These are phyloP conservation scores for Trichoderma semiorbis DNA, from an alignment of 2,329 filamentous ascomycete genomes.

Conservation along the genomic window DNA sequence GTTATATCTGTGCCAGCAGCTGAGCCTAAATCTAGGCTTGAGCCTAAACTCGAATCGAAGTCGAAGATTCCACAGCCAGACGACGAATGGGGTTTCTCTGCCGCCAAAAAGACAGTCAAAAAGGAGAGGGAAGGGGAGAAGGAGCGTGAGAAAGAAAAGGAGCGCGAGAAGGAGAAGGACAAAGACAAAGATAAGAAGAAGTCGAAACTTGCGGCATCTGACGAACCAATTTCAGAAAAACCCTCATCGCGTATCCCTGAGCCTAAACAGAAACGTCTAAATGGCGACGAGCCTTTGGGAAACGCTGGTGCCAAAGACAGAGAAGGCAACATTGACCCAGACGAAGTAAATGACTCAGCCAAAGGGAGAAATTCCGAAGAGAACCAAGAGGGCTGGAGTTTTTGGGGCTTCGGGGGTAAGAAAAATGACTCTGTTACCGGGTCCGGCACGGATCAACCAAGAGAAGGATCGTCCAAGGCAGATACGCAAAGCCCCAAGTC, in stretches of 20 bases:
- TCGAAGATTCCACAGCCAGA: constrained; percentile 21
- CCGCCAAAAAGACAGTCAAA: constrained; percentile 28
- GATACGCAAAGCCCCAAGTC: neutral
- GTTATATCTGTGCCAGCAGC: constrained; percentile 27
- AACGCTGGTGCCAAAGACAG: neutral
- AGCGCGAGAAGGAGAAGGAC: constrained; percentile 25
- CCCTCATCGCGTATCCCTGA: neutral
- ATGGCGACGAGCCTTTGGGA: constrained; percentile 24
- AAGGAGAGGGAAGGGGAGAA: constrained; percentile 29
- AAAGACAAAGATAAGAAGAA: constrained; percentile 24
- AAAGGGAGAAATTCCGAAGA: constrained; percentile 25
- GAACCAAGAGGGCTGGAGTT: constrained; percentile 27
- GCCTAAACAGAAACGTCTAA: neutral
- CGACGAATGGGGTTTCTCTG: constrained; percentile 25
- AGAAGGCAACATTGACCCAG: neutral
- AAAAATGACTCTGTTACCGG: constrained; percentile 10
- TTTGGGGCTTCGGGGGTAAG: constrained; percentile 26
- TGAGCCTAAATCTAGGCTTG: constrained; percentile 23
- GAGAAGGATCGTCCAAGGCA: neutral
- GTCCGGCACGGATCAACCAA: neutral
- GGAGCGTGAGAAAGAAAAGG: constrained; percentile 21
- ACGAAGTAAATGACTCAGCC: neutral
- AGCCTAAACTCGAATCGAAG: constrained; percentile 25
- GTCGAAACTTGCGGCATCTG: neutral
- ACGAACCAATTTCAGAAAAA: neutral